Percentiles rank a stretch among this genome's conserved stretches.
phyloP scores from a whole-genome alignment of 768 basidiomycete genomes.

The Pleurotus giganteus region DNA sequence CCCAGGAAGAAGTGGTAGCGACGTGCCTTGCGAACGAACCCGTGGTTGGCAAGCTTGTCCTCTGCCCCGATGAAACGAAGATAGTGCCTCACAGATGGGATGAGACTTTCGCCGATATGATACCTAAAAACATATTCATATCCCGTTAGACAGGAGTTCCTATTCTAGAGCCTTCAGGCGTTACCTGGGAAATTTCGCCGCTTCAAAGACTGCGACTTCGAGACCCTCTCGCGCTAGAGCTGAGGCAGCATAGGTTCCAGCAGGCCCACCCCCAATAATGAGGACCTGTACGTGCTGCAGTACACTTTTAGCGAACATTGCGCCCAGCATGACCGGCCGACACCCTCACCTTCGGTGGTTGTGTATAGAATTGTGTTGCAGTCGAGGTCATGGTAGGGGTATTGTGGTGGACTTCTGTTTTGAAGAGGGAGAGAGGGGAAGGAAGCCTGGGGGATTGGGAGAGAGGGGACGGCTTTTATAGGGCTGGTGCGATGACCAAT shows the following conservation, averaged over 20 bases:
- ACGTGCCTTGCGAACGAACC: conserved; percentile 50
- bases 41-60: conserved; percentile 44
- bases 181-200: conserved; percentile 52
- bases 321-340: neutral
- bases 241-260: conserved; percentile 55
- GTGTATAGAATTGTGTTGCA: neutral
- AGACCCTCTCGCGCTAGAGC: conserved; percentile 56
- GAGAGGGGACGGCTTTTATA: neutral
- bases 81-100: conserved; percentile 60
- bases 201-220: conserved; percentile 51
- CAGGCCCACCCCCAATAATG: conserved; percentile 53
- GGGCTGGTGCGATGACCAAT: conserved; percentile 1
- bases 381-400: neutral
- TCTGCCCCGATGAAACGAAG: conserved; percentile 58
- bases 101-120: conserved; percentile 59
- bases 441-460: neutral
- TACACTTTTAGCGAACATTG: neutral
- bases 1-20: conserved; percentile 7
- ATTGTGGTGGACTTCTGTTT: neutral
- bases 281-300: conserved; percentile 41
- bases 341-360: conserved; percentile 6
- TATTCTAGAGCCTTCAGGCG: conserved; percentile 2
- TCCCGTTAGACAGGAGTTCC: too few relatives aligned
- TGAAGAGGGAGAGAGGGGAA: neutral
- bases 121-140: conserved; percentile 33